Base-by-base conservation (phyloP, 768 basidiomycete genomes). In the Leccinum broughii region DNA sequence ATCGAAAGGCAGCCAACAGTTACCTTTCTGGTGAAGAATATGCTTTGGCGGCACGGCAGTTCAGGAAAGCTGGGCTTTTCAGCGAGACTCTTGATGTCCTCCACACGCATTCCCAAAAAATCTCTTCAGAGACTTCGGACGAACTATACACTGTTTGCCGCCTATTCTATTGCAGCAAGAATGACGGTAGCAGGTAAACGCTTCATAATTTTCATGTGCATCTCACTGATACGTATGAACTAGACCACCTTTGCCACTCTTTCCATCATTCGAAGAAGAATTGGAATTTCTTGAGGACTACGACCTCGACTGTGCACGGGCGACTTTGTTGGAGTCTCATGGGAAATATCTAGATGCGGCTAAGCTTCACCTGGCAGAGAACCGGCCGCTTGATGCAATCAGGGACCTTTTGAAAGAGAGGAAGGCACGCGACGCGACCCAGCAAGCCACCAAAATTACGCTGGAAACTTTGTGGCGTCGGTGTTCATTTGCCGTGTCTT, bases 1-100 rank as follows among this genome's bases (percentile, higher is more conserved):
- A 77, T 51, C 62, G 66, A 3, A 72, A 66, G 48, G 88, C 85
- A 2, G 86, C 82, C 0, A 56, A 75, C 6, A 75, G 70, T 6
- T 86, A 81, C 63, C 56, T 75, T 6, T 59, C 71, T 0, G 83
- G 80, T 2, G 65, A 74, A 28, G 77, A 82, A 51, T 86, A 76
- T 57, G 74, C 75, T 3, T 62, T 70, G 3, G 79, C 83, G 2
- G 82, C 81, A 1, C 71, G 75, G 57, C 71, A 76, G n/a, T 88
- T 79, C 58, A 76, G 81, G n/a, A 78, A 82, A 57, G 72, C 73
- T 1, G 81, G 79, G 2, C 67, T 67, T 35, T 86, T 88, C 53
- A 83, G 84, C 50, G 77, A 86, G 50, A 85, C 85, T 0, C 73
- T 85, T 0, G 65, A 74, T 3, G 71, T 87, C 10, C 75, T 87